phyloP scores from a whole-genome alignment of 2,329 filamentous ascomycete species.

The Xylariaceae sp. region DNA sequence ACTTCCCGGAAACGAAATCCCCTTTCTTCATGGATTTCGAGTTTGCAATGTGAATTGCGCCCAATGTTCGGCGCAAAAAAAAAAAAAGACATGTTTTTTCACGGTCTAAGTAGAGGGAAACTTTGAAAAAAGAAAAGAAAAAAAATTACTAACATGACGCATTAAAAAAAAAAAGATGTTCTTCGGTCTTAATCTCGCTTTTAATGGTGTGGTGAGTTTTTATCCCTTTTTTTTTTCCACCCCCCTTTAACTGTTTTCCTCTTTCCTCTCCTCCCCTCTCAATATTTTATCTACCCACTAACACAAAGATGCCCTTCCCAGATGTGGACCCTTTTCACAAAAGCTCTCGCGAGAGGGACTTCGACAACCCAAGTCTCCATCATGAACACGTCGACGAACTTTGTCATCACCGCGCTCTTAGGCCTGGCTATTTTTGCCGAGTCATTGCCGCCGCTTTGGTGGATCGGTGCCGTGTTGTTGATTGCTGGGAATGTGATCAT shows the following conservation, averaged over 20 bases:
- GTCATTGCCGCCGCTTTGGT: conserved; percentile 67
- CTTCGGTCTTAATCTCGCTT: conserved; percentile 67
- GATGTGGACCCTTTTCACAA: conserved; percentile 82
- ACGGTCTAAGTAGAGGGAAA: too few species aligned
- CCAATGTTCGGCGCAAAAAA: too few species aligned
- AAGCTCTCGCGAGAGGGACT: conserved; percentile 64
- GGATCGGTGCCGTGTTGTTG: conserved; percentile 64
- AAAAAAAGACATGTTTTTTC: too few species aligned
- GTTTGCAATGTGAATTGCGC: not conserved
- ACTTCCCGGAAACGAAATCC: not conserved
- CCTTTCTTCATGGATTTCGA: not conserved
- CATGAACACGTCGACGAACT: conserved; percentile 78
- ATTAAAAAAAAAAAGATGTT: conserved; percentile 48
- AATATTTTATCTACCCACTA: not conserved
- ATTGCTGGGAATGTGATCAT: conserved; percentile 75
- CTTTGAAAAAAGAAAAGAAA: too few species aligned
- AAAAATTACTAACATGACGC: too few species aligned
- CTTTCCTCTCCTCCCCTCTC: conserved; percentile 1
- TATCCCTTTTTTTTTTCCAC: not conserved
- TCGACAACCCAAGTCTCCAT: conserved; percentile 76
- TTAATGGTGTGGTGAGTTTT: conserved; percentile 54
- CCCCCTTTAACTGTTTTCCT: not conserved
- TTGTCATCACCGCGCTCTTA: conserved; percentile 69
- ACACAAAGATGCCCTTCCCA: not conserved
- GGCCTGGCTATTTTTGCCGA: conserved; percentile 68